phyloP scores from a whole-genome alignment of 768 basidiomycete species.

The Macrolepiota dolichaula region DNA sequence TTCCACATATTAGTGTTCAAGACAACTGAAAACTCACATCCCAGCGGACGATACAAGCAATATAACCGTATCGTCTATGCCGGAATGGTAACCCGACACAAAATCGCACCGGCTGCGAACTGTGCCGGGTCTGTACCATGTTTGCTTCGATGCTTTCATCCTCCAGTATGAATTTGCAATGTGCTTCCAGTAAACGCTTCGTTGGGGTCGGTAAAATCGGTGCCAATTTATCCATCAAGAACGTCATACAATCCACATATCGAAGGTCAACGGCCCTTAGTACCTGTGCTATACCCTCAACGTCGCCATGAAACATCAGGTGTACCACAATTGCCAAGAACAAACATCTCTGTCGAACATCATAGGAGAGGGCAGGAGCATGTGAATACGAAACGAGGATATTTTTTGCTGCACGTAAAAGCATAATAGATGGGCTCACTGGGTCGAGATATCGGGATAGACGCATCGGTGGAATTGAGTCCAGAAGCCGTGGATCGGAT shows the following conservation, averaged over 20 bases:
- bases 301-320: constrained; percentile 32
- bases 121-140: not conserved
- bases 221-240: constrained; percentile 33
- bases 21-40: constrained; percentile 30
- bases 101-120: constrained; percentile 24
- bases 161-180: constrained; percentile 27
- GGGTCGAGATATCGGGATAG: constrained; percentile 11
- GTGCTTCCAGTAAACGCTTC: constrained; percentile 23
- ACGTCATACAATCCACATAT: constrained; percentile 41
- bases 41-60: constrained; percentile 47
- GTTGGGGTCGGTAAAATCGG: constrained; percentile 25
- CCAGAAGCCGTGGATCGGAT: constrained; percentile 11
- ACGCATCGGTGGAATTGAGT: constrained; percentile 4
- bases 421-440: constrained; percentile 13
- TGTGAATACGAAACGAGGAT: constrained; percentile 19
- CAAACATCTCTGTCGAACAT: constrained; percentile 26
- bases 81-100: constrained; percentile 50
- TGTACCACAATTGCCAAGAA: constrained; percentile 33
- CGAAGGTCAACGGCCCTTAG: constrained; percentile 28
- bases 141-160: constrained; percentile 24
- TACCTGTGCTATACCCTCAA: constrained; percentile 28
- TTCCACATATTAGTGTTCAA: not conserved
- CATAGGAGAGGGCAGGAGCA: constrained; percentile 16
- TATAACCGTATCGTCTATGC: constrained; percentile 35
- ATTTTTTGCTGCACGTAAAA: constrained; percentile 20